These are phyloP conservation scores for Stygiomarasmius scandens DNA, from an alignment of 1,284 basidiomycete genomes.

Conservation along the genomic window DNA sequence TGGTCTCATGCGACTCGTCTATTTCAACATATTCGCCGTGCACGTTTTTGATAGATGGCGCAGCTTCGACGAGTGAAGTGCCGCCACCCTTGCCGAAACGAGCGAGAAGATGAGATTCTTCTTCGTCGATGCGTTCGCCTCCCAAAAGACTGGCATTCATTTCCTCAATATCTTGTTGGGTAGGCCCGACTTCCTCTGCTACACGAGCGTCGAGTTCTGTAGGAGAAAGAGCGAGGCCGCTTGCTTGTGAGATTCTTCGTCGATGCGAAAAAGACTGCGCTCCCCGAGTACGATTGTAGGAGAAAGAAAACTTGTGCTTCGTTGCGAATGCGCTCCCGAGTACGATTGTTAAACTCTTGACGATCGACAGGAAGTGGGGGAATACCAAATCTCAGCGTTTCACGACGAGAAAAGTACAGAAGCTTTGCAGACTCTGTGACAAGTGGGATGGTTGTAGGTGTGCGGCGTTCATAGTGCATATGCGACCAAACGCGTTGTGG, in stretches of 20 bases:
- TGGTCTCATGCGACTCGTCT: slow-evolving; percentile 32
- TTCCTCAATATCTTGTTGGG: slow-evolving; percentile 62
- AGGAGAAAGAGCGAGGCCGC: background rate
- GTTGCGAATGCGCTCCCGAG: background rate
- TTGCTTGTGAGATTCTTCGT: background rate
- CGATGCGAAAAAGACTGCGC: background rate
- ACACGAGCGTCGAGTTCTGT: slow-evolving; percentile 5
- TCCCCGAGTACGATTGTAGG: slow-evolving; percentile 10
- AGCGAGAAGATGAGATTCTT: background rate
- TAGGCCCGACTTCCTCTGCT: slow-evolving; percentile 38
- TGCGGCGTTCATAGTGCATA: slow-evolving; percentile 43
- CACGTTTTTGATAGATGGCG: background rate
- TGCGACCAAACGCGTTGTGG: slow-evolving; percentile 25
- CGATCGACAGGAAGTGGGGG: slow-evolving; percentile 53
- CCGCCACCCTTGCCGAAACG: slow-evolving; percentile 11
- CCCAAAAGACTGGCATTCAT: slow-evolving; percentile 45
- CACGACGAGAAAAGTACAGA: slow-evolving; percentile 61
- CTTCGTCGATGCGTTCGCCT: slow-evolving; percentile 19
- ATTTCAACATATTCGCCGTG: slow-evolving; percentile 4
- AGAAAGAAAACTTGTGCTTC: background rate
- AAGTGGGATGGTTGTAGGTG: slow-evolving; percentile 48
- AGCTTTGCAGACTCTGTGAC: slow-evolving; percentile 61
- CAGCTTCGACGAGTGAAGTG: slow-evolving; percentile 4
- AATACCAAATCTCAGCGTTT: slow-evolving; percentile 47
- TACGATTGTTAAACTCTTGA: slow-evolving; percentile 36